These are phyloP conservation scores for Lanmaoa pseudosensibilis DNA, from an alignment of 768 basidiomycete genomes.

Conservation along the genomic window DNA sequence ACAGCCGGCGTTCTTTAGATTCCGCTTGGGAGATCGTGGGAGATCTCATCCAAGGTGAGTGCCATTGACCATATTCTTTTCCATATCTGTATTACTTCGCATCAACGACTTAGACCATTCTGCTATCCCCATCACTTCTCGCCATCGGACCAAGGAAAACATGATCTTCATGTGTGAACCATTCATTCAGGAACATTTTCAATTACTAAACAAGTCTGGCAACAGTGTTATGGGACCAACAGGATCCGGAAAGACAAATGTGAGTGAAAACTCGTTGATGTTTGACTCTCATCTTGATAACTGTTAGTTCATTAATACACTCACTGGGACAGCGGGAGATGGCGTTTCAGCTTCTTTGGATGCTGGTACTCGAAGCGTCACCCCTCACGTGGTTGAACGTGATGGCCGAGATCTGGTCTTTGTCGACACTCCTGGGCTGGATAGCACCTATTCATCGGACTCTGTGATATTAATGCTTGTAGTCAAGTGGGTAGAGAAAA, in stretches of 20 bases:
- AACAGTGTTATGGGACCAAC: conserved; percentile 1
- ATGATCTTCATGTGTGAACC: conserved; percentile 3
- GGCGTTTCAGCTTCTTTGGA: not conserved
- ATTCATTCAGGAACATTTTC: not conserved
- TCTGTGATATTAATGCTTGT: not conserved
- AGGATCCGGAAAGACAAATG: conserved; percentile 9
- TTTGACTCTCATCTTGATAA: not conserved
- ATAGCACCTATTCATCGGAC: not conserved
- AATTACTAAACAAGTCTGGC: not conserved
- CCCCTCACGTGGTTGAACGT: not conserved
- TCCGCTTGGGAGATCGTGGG: not conserved
- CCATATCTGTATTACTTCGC: not conserved
- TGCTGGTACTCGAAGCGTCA: not conserved
- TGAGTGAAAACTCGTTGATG: not conserved
- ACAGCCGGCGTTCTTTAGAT: not conserved
- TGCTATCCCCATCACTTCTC: not conserved
- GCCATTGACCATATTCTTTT: not conserved
- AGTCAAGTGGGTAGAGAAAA: not conserved
- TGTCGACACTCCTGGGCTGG: conserved; percentile 8
- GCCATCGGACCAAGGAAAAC: not conserved
- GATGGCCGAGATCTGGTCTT: not conserved
- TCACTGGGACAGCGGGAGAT: not conserved
- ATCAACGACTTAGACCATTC: not conserved
- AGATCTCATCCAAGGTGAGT: not conserved
- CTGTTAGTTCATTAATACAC: conserved; percentile 4